Evolutionary conservation across 192 early-diverging fungal genomes (phyloP), one percentile per base, ranked within the genome.

Genomic region (Coemansia sp.): DNA sequence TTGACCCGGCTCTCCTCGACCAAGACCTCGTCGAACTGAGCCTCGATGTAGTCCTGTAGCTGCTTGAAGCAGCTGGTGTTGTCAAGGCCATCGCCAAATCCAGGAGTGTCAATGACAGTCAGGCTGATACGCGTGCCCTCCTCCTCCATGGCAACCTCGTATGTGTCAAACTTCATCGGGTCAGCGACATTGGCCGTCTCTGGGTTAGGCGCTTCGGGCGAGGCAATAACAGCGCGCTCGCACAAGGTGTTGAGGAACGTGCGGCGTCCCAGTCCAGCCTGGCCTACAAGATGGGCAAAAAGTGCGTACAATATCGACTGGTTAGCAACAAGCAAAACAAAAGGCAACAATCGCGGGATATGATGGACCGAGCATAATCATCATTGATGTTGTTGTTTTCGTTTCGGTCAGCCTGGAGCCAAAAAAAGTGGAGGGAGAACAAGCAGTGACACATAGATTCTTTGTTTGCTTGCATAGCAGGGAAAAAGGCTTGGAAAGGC

Each of bases 241-340:
- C 96, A 99, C 42, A 99, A 85, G 7, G 97, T 97, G 85, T 99
- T 99, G 56, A 98, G 89, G 85, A 99, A 98, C 39, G 97, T 99
- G 64, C 95, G 94, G 57, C 96, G 94, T 43, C 97, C 96, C 35
- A 95, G 88, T 61, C 96, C 96, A 26, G 97, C 69, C 64, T 72
- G 70, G 20, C 74, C 74, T 73, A 73, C 21, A 56, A 5, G 5
- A 28, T 23, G 24, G 48, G n/a, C 48, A 51, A 14, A 14, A 51
- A 14, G 26, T 10, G 23, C n/a, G 48, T 26, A 51, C 24, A 51
- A 51, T 51, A 51, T 31, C 43, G 62, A 43, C 48, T 8, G 35
- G 40, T 33, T 31, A 18, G 37, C 35, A 56, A 37, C 18, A 51
- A 36, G 26, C 16, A 20, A 65, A 24, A 59, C 7, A 55, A 40